Evolutionary conservation across 1,139 yeast species (phyloP).

Genomic region (Suhomyces guaymorum): DNA sequence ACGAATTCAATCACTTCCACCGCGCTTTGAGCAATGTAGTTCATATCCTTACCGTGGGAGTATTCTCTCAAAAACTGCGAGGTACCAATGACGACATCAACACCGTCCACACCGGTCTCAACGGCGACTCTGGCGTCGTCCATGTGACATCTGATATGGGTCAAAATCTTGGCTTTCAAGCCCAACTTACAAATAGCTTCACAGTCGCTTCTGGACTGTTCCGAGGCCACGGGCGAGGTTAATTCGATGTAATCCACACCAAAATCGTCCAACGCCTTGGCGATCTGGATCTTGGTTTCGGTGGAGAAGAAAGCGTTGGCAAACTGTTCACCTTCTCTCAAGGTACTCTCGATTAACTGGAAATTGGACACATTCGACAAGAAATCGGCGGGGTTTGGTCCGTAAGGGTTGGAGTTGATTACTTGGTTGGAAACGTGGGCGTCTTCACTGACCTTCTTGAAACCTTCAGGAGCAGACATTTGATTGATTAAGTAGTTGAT

Average conservation of each 20-base stretch:
- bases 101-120: constrained; percentile 98
- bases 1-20: constrained; percentile 96
- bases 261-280: constrained; percentile 94
- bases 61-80: constrained; percentile 92
- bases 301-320: constrained; percentile 96
- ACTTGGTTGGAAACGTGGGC: constrained; percentile 22
- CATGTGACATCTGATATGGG: constrained; percentile 97
- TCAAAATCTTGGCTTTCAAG: constrained; percentile 87
- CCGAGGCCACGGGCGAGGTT: constrained; percentile 97
- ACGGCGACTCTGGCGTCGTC: constrained; percentile 98
- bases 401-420: constrained; percentile 69
- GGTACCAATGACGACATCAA: constrained; percentile 97
- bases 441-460: constrained; percentile 53
- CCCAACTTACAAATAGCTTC: constrained; percentile 98
- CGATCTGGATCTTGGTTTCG: constrained; percentile 95
- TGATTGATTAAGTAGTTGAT: constrained; percentile 3
- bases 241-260: constrained; percentile 98
- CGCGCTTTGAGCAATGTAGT: constrained; percentile 94
- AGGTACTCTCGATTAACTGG: constrained; percentile 91
- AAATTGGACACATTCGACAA: constrained; percentile 87
- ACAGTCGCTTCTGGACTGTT: constrained; percentile 90
- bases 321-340: constrained; percentile 98
- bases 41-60: constrained; percentile 98
- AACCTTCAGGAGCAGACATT: constrained; percentile 35
- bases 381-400: constrained; percentile 92